These are phyloP conservation scores for Trypanosoma vivax DNA, from an alignment of 208 protist genomes.

Conservation along the genomic window DNA sequence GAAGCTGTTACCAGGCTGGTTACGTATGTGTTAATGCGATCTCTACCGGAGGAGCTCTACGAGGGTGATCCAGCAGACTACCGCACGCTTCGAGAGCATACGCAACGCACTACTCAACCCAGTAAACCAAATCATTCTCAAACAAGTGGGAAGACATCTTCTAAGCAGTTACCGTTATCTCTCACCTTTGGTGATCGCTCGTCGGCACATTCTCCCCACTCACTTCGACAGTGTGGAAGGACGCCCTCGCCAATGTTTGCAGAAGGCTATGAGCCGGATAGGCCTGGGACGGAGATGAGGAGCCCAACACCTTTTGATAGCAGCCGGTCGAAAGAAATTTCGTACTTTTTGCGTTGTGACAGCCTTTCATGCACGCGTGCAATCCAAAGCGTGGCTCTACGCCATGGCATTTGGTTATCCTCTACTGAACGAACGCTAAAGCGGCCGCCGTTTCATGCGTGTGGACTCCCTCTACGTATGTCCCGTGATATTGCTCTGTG, in stretches of 20 bases:
- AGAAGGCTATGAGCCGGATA: no score
- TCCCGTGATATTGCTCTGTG: slow-evolving; percentile 20
- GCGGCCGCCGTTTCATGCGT: slow-evolving; percentile 18
- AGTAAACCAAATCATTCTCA: no score
- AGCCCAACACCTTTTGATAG: neutral
- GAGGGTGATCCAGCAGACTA: slow-evolving; percentile 35
- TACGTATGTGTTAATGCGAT: slow-evolving; percentile 36
- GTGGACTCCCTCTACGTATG: slow-evolving; percentile 17
- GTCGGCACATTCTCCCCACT: no score
- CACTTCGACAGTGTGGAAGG: no score
- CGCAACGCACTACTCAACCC: neutral
- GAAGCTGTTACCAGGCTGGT: slow-evolving; percentile 22
- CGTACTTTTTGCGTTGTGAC: slow-evolving; percentile 16
- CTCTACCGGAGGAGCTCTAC: slow-evolving; percentile 32
- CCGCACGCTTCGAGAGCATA: slow-evolving; percentile 4
- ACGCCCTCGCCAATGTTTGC: no score
- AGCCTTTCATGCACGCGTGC: slow-evolving; percentile 9
- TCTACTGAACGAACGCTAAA: slow-evolving; percentile 15
- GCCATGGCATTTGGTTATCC: slow-evolving; percentile 19
- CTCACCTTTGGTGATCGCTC: no score
- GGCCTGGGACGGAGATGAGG: neutral
- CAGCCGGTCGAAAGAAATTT: neutral
- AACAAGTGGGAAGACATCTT: neutral
- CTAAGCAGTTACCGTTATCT: no score
- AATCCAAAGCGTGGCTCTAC: slow-evolving; percentile 17